A percentile compares a stretch with the other conserved stretches of the same genome.
These are phyloP conservation scores for Torulaspora indica DNA, from an alignment of 805 yeast species.

Conservation along the genomic window DNA sequence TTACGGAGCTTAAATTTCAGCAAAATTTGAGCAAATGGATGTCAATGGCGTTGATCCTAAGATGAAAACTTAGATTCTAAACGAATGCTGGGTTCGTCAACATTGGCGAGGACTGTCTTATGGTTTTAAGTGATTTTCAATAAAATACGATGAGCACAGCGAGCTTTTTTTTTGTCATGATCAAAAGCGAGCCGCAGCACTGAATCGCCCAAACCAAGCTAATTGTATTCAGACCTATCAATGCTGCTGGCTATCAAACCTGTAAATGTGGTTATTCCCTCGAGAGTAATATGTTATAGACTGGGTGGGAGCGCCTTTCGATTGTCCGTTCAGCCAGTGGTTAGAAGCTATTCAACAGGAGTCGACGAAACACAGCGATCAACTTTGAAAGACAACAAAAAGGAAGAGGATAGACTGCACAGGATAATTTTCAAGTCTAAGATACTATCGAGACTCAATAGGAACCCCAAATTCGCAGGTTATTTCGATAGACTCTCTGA, in stretches of 20 bases:
- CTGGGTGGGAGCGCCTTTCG: neutral
- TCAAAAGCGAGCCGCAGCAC: neutral
- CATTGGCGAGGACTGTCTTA: neutral
- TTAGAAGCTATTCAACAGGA: conserved; percentile 5
- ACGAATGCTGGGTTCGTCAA: neutral
- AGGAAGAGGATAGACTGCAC: conserved; percentile 18
- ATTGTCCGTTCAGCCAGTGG: neutral
- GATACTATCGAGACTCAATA: conserved; percentile 25
- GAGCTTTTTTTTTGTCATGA: neutral
- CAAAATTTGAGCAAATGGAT: too few species aligned
- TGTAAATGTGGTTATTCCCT: neutral
- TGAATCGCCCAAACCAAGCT: neutral
- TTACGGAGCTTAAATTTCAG: too few species aligned
- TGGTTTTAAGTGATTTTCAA: neutral
- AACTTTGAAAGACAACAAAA: neutral
- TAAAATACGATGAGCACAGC: neutral
- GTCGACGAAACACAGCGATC: conserved; percentile 1
- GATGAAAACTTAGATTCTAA: neutral
- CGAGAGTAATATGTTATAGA: neutral
- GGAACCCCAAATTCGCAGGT: conserved; percentile 25
- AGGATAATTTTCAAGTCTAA: conserved; percentile 27
- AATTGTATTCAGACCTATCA: neutral
- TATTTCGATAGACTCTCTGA: conserved; percentile 30
- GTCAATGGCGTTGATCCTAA: too few species aligned
- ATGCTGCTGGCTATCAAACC: neutral